Evolutionary conservation across 306 rosid species (phyloP), one percentile per base, ranked within the genome.

Genomic region (Cicer chorassanicum): DNA sequence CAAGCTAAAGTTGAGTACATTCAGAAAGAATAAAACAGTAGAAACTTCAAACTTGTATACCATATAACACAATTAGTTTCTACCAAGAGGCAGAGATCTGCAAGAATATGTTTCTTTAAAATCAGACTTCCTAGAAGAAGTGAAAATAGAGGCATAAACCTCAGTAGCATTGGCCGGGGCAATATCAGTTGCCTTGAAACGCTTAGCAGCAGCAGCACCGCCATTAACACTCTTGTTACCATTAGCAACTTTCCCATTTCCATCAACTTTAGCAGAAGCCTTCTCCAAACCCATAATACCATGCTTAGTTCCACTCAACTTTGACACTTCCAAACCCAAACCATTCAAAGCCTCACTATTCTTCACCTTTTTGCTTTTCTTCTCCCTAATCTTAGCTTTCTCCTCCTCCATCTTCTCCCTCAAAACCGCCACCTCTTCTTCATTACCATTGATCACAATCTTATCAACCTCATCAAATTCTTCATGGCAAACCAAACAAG

Each of bases 21-120:
- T 73, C 10, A 40, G 12, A 51, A 14, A 6, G 38, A 51, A 51
- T n/a, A 55, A 43, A 75, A 42, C 54, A 66, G 62, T 39, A 65
- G 45, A 24, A 76, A 16, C 11, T 38, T 9, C 46, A 24, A 76
- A 16, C 15, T 42, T 9, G 21, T 15, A 61, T 36, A 39, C 68
- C 62, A 65, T 43, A 76, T 15, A 66, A 36, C 55, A 67, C 64
- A 48, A 82, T 88, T 89, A 94, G 81, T 90, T 94, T 65, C 97
- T 83, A 65, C 99, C 99, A 36, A 94, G 99, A 1, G 97, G 99
- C 8, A 94, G 89, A 45, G 99, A 92, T 60, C 99, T 86, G 68
- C 99, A 94, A 8, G 36, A 13, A 72, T 0, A 94, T 0, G 95
- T 92, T 70, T 92, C 96, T 84, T 87, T 94, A 72, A 94, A 87